Evolutionary conservation across 2,329 filamentous ascomycete species (phyloP).

Genomic region (Microthyrium microscopicum): DNA sequence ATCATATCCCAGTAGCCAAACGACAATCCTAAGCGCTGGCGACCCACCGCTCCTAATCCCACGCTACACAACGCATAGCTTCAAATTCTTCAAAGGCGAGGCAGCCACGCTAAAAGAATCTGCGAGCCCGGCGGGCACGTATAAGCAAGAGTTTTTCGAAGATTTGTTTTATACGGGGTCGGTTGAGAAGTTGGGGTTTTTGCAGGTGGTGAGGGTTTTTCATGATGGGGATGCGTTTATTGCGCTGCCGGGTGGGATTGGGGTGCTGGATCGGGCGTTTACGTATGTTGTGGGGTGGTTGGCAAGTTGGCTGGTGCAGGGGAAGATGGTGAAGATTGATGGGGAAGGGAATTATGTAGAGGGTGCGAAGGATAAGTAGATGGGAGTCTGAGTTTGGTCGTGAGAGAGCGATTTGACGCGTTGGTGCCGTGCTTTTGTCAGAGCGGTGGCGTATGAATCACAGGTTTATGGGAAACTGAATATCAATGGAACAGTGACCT

Average conservation of each 20-base stretch:
- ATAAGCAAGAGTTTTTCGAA: slow-evolving; percentile 7
- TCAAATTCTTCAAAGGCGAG: slow-evolving; percentile 6
- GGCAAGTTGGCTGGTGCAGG: not conserved
- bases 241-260: slow-evolving; percentile 3
- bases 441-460: too few relatives aligned
- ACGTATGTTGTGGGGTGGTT: not conserved
- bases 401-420: too few relatives aligned
- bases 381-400: too few relatives aligned
- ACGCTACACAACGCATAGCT: not conserved
- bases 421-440: too few relatives aligned
- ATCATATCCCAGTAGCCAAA: too few relatives aligned
- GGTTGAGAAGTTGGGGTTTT: not conserved
- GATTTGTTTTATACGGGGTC: not conserved
- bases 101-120: slow-evolving; percentile 1
- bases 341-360: too few relatives aligned
- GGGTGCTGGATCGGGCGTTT: slow-evolving; percentile 1
- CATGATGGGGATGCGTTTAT: slow-evolving; percentile 6
- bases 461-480: too few relatives aligned
- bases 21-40: not conserved
- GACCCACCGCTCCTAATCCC: not conserved
- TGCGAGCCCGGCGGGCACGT: slow-evolving; percentile 1
- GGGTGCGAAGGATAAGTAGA: too few relatives aligned
- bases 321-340: too few relatives aligned
- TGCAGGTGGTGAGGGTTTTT: slow-evolving; percentile 5
- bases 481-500: too few relatives aligned